Percentiles rank a stretch among this genome's conserved stretches.
Conservation (phyloP, 345 rosid genomes). For the Alliaria petiolata region DNA sequence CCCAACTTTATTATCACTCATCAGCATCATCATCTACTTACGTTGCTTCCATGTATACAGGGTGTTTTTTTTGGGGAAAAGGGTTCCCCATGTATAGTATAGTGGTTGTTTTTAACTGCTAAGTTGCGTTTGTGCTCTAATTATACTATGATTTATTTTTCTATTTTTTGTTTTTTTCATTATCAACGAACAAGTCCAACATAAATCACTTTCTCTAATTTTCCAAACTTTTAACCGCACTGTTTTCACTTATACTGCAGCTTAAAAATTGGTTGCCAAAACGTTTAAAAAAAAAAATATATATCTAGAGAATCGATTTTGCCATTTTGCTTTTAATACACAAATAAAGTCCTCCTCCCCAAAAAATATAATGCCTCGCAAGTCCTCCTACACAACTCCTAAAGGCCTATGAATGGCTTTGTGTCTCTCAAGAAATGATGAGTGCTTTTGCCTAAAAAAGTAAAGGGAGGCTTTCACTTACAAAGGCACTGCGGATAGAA, state of each 20-base stretch:
- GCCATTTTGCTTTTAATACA: neutral
- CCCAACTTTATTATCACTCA: no score
- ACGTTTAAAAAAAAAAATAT: no score
- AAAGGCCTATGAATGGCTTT: neutral
- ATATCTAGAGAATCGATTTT: neutral
- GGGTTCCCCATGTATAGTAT: conserved; percentile 52
- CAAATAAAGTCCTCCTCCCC: neutral
- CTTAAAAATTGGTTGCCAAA: neutral
- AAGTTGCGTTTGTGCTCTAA: neutral
- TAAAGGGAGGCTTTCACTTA: neutral
- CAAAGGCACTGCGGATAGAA: conserved; percentile 45
- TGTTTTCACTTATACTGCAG: neutral
- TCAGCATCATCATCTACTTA: neutral
- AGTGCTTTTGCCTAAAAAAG: neutral
- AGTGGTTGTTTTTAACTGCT: neutral
- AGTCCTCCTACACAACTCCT: no score
- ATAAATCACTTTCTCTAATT: neutral
- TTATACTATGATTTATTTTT: no score
- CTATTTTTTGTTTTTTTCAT: neutral
- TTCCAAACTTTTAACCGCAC: neutral
- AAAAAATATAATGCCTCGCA: no score
- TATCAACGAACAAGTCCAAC: neutral
- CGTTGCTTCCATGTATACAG: neutral
- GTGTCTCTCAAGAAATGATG: no score
- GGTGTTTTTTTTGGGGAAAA: no score